Evolutionary conservation across 2,329 filamentous ascomycete genomes (phyloP).

Genomic region (Alternaria rosae): DNA sequence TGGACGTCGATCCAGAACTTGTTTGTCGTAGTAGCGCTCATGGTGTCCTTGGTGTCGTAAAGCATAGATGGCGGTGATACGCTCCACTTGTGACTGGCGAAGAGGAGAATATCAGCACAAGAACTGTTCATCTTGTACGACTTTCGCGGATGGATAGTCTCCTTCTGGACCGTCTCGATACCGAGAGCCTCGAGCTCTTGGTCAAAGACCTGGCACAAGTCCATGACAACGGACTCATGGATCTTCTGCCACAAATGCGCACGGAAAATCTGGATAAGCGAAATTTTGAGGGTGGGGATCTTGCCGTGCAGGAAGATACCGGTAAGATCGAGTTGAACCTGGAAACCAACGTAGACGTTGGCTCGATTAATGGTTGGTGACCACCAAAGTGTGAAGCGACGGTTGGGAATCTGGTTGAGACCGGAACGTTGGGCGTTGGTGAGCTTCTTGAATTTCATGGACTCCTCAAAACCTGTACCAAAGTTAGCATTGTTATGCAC

Average conservation of each 20-base stretch:
- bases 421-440: constrained; percentile 96
- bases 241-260: constrained; percentile 99
- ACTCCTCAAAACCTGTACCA: constrained; percentile 47
- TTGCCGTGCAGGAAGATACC: constrained; percentile 99
- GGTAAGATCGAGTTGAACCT: constrained; percentile 95
- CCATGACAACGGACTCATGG: constrained; percentile 98
- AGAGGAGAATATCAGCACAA: constrained; percentile 94
- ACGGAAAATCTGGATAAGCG: constrained; percentile 97
- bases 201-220: constrained; percentile 97
- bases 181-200: constrained; percentile 94
- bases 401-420: constrained; percentile 98
- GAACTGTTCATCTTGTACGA: constrained; percentile 99
- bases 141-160: constrained; percentile 98
- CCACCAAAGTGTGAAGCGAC: constrained; percentile 99
- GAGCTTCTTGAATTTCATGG: constrained; percentile 98
- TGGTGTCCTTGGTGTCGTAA: constrained; percentile 95
- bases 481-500: constrained; percentile 25
- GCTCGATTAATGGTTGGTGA: constrained; percentile 88
- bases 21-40: constrained; percentile 93
- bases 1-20: constrained; percentile 99
- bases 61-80: constrained; percentile 91
- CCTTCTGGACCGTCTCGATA: constrained; percentile 97
- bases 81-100: constrained; percentile 99
- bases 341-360: constrained; percentile 99
- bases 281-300: constrained; percentile 97